phyloP scores from a whole-genome alignment of 2,329 filamentous ascomycete genomes.

The Aspergillus amoenus region DNA sequence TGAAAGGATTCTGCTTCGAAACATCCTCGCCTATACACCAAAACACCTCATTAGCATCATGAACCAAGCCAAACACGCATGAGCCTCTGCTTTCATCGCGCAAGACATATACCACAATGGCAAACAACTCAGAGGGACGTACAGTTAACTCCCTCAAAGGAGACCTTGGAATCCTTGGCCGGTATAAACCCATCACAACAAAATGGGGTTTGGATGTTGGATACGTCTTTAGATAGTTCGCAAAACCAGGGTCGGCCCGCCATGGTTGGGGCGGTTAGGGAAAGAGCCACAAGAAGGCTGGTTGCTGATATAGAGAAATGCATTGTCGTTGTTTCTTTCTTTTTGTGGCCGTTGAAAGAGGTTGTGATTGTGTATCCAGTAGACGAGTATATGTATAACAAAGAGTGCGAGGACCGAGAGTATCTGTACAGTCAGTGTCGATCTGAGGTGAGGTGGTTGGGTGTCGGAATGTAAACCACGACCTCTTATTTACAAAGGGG shows the following conservation, averaged over 20 bases:
- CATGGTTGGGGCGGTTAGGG: conserved; percentile 14
- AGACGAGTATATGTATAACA: neutral
- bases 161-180: conserved; percentile 19
- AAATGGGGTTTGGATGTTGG: conserved; percentile 29
- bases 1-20: conserved; percentile 17
- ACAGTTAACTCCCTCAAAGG: conserved; percentile 26
- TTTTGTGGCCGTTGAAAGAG: neutral
- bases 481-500: neutral
- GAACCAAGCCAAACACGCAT: neutral
- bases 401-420: neutral
- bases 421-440: neutral
- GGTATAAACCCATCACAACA: conserved; percentile 28
- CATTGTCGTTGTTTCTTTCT: conserved; percentile 12
- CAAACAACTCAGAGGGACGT: conserved; percentile 6
- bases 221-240: conserved; percentile 25
- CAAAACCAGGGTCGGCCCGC: conserved; percentile 21
- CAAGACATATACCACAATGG: neutral
- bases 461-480: neutral
- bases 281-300: conserved; percentile 20
- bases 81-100: neutral
- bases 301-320: conserved; percentile 3
- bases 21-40: conserved; percentile 15
- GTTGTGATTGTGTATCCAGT: neutral
- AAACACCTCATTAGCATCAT: conserved; percentile 12
- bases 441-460: neutral